phyloP scores from a whole-genome alignment of 345 rosid genomes.

The Salix caprea region DNA sequence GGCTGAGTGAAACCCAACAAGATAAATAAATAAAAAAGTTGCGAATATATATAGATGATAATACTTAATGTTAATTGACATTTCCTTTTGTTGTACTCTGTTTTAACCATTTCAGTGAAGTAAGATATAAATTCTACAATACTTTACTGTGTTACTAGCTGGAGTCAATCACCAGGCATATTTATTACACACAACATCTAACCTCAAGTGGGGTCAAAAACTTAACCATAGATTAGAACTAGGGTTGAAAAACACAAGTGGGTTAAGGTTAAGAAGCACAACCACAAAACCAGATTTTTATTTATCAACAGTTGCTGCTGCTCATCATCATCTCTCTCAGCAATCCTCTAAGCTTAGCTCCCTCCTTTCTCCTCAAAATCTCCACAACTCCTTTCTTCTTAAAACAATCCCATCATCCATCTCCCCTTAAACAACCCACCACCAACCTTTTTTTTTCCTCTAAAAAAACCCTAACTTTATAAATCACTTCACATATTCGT shows the following conservation, averaged over 20 bases:
- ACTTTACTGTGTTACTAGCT: background rate
- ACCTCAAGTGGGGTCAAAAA: constrained; percentile 4
- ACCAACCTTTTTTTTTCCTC: background rate
- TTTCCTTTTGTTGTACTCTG: no score
- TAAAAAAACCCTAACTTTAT: background rate
- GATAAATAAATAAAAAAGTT: background rate
- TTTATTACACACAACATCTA: constrained; percentile 18
- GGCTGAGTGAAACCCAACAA: background rate
- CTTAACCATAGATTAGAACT: constrained; percentile 25
- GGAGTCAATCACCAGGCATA: constrained; percentile 13
- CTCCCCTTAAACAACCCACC: background rate
- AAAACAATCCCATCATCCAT: background rate
- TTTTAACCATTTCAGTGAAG: no score
- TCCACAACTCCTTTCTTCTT: background rate
- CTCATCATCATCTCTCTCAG: background rate
- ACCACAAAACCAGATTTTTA: constrained; percentile 25
- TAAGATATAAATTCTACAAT: no score
- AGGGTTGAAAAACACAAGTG: constrained; percentile 22
- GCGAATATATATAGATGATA: no score
- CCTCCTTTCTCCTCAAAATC: background rate
- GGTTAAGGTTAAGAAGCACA: constrained; percentile 28
- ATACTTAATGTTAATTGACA: no score
- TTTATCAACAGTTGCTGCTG: constrained; percentile 9
- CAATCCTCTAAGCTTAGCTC: background rate
- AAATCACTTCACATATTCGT: background rate